Evolutionary conservation across 1,284 basidiomycete genomes (phyloP).

Genomic region (Cutaneotrichosporon arboriforme): DNA sequence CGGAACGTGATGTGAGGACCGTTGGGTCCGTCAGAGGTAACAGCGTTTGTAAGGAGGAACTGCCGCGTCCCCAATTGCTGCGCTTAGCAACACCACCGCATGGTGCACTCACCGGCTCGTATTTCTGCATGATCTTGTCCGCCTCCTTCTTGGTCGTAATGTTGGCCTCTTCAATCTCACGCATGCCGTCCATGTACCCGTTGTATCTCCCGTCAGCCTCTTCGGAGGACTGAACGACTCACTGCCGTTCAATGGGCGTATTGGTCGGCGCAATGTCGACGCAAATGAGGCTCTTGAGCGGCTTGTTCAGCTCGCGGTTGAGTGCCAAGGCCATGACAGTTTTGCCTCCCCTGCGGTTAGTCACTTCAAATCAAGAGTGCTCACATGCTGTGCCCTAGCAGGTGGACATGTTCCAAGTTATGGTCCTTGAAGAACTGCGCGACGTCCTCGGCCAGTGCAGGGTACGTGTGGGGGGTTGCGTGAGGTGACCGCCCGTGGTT

Average conservation of each 20-base stretch:
- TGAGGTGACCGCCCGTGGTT: conserved; percentile 56
- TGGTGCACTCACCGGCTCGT: conserved; percentile 47
- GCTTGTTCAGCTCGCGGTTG: conserved; percentile 39
- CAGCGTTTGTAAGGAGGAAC: conserved; percentile 55
- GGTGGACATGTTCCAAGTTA: conserved; percentile 44
- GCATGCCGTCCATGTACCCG: conserved; percentile 51
- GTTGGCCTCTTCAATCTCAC: conserved; percentile 47
- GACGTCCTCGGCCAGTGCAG: conserved; percentile 48
- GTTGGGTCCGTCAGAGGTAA: conserved; percentile 23
- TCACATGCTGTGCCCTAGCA: conserved; percentile 56
- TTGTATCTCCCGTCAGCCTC: conserved; percentile 23
- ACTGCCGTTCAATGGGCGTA: conserved; percentile 53
- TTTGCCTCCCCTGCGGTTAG: conserved; percentile 52
- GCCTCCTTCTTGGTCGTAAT: conserved; percentile 51
- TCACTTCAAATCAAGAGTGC: conserved; percentile 9
- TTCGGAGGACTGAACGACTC: conserved; percentile 13
- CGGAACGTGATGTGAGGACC: conserved; percentile 49
- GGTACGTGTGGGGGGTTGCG: conserved; percentile 50
- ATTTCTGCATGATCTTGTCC: conserved; percentile 50
- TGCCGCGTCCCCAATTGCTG: conserved; percentile 51
- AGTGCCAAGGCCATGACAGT: conserved; percentile 53
- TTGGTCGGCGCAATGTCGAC: conserved; percentile 55
- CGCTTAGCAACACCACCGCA: background rate
- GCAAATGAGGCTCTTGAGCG: conserved; percentile 48
- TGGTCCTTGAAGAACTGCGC: conserved; percentile 47